A percentile compares a stretch with the other conserved stretches of the same genome.
Conservation (phyloP, 441 rosid species). For the Populus hybrid region DNA sequence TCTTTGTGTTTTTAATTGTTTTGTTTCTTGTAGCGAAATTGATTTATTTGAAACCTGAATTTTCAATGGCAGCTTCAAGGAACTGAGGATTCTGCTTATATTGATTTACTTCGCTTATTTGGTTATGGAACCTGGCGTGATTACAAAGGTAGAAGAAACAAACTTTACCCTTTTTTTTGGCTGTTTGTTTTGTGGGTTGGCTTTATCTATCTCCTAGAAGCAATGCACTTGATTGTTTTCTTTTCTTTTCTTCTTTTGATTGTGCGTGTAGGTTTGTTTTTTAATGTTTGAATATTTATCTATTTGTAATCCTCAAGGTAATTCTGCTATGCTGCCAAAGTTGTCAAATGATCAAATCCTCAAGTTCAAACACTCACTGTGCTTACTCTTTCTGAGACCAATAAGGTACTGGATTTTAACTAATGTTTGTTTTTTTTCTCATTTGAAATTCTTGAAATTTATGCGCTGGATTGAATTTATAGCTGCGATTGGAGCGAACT, state of each 20-base stretch:
- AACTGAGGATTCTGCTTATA: conserved; percentile 43
- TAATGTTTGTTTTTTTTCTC: no score
- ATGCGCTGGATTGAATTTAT: not conserved
- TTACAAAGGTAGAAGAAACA: conserved; percentile 53
- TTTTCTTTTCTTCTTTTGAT: not conserved
- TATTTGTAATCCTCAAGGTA: conserved; percentile 18
- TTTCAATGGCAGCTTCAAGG: conserved; percentile 69
- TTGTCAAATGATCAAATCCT: conserved; percentile 32
- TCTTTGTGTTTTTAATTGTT: no score
- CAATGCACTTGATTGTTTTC: not conserved
- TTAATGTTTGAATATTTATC: not conserved
- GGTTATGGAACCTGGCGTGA: conserved; percentile 82
- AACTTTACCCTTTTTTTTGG: not conserved
- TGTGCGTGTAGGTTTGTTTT: not conserved
- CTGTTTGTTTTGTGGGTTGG: not conserved
- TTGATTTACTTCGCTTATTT: conserved; percentile 57
- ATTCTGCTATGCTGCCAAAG: conserved; percentile 20
- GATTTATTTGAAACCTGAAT: not conserved
- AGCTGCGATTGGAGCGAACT: not conserved
- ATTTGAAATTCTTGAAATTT: not conserved
- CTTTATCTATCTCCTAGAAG: not conserved
- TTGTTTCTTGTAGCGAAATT: no score
- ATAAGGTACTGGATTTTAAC: conserved; percentile 26
- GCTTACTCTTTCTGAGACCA: conserved; percentile 41
- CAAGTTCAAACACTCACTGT: conserved; percentile 48